Percentiles rank a stretch among this genome's conserved stretches.
phyloP scores from a whole-genome alignment of 1,139 yeast species.

The Insectozyma bohioensis region DNA sequence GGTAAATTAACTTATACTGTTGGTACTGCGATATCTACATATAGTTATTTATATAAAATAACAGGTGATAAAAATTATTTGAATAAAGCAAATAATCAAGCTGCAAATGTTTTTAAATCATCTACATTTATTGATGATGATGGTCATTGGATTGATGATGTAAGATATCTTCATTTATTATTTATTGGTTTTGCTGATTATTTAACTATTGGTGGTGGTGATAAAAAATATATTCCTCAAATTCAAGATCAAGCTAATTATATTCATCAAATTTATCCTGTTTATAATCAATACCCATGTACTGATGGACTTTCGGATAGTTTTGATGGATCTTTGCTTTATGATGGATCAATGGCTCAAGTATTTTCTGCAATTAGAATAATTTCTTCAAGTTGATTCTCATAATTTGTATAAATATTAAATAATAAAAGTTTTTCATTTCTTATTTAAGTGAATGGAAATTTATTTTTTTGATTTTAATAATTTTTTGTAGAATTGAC shows the following conservation, averaged over 20 bases:
- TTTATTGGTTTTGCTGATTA: conserved; percentile 26
- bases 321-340: conserved; percentile 18
- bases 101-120: conserved; percentile 14
- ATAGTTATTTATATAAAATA: conserved; percentile 23
- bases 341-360: conserved; percentile 27
- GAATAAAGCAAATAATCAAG: conserved; percentile 16
- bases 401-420: too few relatives aligned
- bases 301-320: too few relatives aligned
- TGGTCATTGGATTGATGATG: conserved; percentile 29
- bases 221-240: conserved; percentile 16
- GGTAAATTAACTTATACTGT: conserved; percentile 40
- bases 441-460: too few relatives aligned
- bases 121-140: conserved; percentile 20
- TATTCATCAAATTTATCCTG: background rate
- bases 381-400: too few relatives aligned
- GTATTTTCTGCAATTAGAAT: conserved; percentile 19
- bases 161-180: conserved; percentile 25
- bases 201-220: conserved; percentile 13
- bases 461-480: too few relatives aligned
- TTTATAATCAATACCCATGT: background rate
- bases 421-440: too few relatives aligned
- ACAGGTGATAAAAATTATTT: conserved; percentile 16
- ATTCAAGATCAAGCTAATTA: conserved; percentile 23
- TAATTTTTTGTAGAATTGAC: too few relatives aligned
- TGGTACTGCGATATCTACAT: conserved; percentile 32